phyloP scores from a whole-genome alignment of 2,329 filamentous ascomycete genomes.

The Pseudovirgaria hyperparasitica region DNA sequence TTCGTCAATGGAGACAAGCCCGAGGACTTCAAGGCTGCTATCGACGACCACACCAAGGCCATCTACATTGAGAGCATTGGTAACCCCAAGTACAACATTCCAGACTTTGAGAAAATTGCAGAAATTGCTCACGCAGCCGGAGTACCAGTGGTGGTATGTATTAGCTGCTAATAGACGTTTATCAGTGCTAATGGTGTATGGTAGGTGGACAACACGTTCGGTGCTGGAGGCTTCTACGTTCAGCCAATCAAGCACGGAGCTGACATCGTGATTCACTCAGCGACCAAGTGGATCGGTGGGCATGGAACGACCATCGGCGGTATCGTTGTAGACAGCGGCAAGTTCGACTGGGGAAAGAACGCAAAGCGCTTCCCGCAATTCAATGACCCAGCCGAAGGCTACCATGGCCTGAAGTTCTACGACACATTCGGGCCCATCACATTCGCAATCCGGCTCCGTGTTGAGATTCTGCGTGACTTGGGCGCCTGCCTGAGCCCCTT shows the following conservation, averaged over 20 bases:
- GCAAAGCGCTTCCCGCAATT: constrained; percentile 83
- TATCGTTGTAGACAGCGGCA: constrained; percentile 75
- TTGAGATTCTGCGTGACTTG: constrained; percentile 82
- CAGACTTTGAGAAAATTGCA: constrained; percentile 77
- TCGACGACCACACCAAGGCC: constrained; percentile 88
- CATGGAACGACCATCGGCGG: constrained; percentile 88
- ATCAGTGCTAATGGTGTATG: too few relatives aligned
- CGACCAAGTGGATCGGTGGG: constrained; percentile 94
- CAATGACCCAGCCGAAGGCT: constrained; percentile 74
- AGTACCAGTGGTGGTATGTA: constrained; percentile 39
- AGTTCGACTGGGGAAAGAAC: constrained; percentile 87
- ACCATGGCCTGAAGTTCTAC: constrained; percentile 90
- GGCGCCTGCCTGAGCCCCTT: constrained; percentile 79
- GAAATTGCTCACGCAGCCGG: constrained; percentile 61
- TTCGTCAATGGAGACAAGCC: constrained; percentile 73
- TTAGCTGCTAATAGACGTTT: constrained; percentile 1
- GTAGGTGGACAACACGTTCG: constrained; percentile 87
- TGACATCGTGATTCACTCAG: constrained; percentile 88
- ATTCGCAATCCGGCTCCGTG: constrained; percentile 74
- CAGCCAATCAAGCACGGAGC: constrained; percentile 82
- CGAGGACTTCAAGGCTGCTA: constrained; percentile 65
- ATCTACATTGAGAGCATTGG: constrained; percentile 87
- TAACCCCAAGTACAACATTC: constrained; percentile 87
- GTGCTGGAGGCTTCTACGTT: constrained; percentile 79
- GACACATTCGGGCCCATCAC: constrained; percentile 76